Percentiles rank a stretch among this genome's conserved stretches.
These are phyloP conservation scores for Yamadazyma laniorum DNA, from an alignment of 805 yeast genomes.

Conservation along the genomic window DNA sequence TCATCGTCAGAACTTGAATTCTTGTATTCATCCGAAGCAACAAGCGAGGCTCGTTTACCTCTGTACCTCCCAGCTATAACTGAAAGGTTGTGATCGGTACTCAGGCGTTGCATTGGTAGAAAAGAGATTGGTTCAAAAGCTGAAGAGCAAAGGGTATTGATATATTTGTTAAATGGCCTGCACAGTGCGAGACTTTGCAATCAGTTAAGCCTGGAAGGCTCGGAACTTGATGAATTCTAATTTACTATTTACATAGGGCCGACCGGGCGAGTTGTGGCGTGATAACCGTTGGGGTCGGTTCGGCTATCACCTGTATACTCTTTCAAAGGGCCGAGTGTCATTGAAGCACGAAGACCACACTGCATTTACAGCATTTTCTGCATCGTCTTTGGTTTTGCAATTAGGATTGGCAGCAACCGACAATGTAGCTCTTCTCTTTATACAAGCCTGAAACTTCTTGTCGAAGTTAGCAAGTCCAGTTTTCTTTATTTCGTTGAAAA, in stretches of 20 bases:
- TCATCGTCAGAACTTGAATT: slow-evolving; percentile 6
- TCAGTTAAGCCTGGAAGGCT: too few species aligned
- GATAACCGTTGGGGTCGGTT: slow-evolving; percentile 9
- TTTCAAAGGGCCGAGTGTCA: slow-evolving; percentile 95
- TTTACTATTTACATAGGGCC: background rate
- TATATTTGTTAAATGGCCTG: too few species aligned
- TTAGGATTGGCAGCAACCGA: slow-evolving; percentile 85
- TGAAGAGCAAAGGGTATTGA: too few species aligned
- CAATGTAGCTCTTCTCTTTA: slow-evolving; percentile 79
- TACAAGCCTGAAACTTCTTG: slow-evolving; percentile 88
- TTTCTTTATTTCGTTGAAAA: slow-evolving; percentile 75
- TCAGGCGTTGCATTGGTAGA: slow-evolving; percentile 11
- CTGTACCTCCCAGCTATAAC: slow-evolving; percentile 18
- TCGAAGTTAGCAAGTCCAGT: slow-evolving; percentile 54
- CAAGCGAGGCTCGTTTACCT: slow-evolving; percentile 19
- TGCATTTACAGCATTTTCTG: slow-evolving; percentile 73
- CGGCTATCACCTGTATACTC: slow-evolving; percentile 61
- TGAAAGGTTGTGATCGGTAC: slow-evolving; percentile 17
- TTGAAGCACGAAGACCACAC: slow-evolving; percentile 93
- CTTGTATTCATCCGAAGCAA: slow-evolving; percentile 17
- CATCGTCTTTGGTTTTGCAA: slow-evolving; percentile 70
- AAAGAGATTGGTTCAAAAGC: too few species aligned
- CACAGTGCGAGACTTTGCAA: too few species aligned
- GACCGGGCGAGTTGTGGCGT: too few species aligned
- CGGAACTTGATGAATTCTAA: background rate